Evolutionary conservation across 2,329 filamentous ascomycete genomes (phyloP), one percentile per base, ranked within the genome.

Genomic region (Bertia moriformis): DNA sequence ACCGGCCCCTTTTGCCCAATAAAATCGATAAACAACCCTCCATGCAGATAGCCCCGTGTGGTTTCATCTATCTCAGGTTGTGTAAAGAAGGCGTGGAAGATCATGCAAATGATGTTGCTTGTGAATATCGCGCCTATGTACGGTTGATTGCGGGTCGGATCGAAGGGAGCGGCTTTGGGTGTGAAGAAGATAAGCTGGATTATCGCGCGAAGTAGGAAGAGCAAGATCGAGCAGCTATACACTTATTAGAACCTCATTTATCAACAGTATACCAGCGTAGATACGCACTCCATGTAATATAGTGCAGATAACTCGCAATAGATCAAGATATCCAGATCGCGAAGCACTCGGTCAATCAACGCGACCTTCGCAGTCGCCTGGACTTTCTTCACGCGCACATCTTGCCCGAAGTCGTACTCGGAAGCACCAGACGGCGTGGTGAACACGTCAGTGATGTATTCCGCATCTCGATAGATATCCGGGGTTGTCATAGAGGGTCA

Each of bases 271-370:
- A n/a, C n/a, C n/a, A n/a, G n/a, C n/a, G n/a, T n/a, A n/a, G n/a
- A n/a, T n/a, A n/a, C n/a, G n/a, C 62, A 77, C 72, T 79, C 74
- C 56, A 77, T 65, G 52, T 78, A 73, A 54, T 79, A 79, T 42
- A 77, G 54, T 4, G 66, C 63, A 27, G 73, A 71, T 42, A 79
- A 58, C 57, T 79, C 61, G 51, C 73, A 67, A 56, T 75, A 78
- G 41, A 76, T 65, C 37, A 75, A 49, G 46, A 72, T 63, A 48
- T 79, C 74, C 33, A 78, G 54, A 47, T 68, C 65, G 41, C 66
- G 63, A 43, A 77, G 59, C 38, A 78, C 51, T 40, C 71, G 63
- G 46, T 74, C 67, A 30, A 78, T 62, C 45, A 68, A 55, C 18
- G 59, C 57, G 18, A 58, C 55, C 46, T 66, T 62, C 40, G 60